phyloP scores from a whole-genome alignment of 2,329 filamentous ascomycete species.

The Hyphodiscus sp. region DNA sequence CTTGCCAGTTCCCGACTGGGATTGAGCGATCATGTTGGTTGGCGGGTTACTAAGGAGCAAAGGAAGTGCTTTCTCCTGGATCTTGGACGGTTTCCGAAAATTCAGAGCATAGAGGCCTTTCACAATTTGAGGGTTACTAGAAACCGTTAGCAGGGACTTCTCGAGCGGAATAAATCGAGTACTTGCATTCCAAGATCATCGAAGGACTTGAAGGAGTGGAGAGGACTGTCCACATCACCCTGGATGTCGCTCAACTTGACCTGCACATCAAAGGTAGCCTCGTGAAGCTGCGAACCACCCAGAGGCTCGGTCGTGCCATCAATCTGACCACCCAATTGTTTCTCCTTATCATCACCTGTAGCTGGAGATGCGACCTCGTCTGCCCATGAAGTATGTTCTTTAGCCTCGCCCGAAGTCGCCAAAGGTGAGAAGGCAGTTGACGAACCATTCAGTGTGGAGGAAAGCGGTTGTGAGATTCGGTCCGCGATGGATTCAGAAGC shows the following conservation, averaged over 20 bases:
- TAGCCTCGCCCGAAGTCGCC: neutral
- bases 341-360: slow-evolving; percentile 8
- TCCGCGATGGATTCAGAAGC: slow-evolving; percentile 37
- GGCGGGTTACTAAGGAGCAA: slow-evolving; percentile 83
- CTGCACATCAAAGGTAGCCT: slow-evolving; percentile 81
- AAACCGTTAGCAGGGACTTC: slow-evolving; percentile 6
- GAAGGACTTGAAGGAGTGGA: slow-evolving; percentile 79
- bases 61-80: slow-evolving; percentile 90
- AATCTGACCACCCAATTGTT: slow-evolving; percentile 27
- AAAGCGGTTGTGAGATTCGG: slow-evolving; percentile 37
- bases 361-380: slow-evolving; percentile 33
- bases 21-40: slow-evolving; percentile 92
- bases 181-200: slow-evolving; percentile 74
- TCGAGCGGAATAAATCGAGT: neutral
- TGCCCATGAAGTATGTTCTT: slow-evolving; percentile 32
- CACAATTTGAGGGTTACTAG: slow-evolving; percentile 57
- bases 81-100: slow-evolving; percentile 94
- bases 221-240: slow-evolving; percentile 75
- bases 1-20: slow-evolving; percentile 98
- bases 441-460: neutral
- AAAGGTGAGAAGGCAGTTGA: neutral
- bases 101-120: slow-evolving; percentile 74
- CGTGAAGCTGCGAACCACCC: slow-evolving; percentile 49
- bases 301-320: slow-evolving; percentile 39
- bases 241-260: slow-evolving; percentile 89